Conservation (phyloP, 352 stramenopile genomes). For the Phytophthora aleatoria region DNA sequence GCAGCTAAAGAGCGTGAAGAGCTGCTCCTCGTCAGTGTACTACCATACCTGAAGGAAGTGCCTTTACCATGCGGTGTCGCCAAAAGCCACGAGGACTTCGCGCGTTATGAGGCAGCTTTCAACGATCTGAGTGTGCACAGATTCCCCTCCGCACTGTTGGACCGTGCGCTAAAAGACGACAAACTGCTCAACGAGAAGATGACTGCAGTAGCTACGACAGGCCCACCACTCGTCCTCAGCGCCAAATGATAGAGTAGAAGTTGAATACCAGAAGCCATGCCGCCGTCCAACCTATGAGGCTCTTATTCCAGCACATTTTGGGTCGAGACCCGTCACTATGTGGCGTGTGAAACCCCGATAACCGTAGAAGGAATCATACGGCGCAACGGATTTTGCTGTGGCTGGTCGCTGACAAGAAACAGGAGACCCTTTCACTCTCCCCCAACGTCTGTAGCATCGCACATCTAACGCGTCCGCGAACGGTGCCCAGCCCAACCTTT, state of each 20-base stretch:
- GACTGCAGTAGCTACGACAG: constrained; percentile 16
- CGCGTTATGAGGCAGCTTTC: constrained; percentile 74
- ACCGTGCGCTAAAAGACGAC: constrained; percentile 18
- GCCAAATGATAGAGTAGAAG: background rate
- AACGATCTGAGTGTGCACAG: constrained; percentile 60
- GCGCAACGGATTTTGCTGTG: constrained; percentile 5
- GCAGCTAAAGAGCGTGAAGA: constrained; percentile 40
- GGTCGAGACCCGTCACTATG: constrained; percentile 4
- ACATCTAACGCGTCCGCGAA: constrained; percentile 10
- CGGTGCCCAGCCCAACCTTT: background rate
- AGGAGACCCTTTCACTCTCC: constrained; percentile 10
- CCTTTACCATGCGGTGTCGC: constrained; percentile 43
- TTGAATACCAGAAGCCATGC: background rate
- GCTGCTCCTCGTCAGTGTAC: constrained; percentile 51
- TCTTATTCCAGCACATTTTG: constrained; percentile 19
- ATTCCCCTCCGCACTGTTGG: constrained; percentile 24
- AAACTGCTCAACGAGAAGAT: constrained; percentile 23
- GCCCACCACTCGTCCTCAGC: no score
- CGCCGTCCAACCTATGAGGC: background rate
- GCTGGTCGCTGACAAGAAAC: constrained; percentile 1
- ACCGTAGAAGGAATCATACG: constrained; percentile 31
- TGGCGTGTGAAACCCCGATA: constrained; percentile 42
- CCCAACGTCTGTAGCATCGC: constrained; percentile 28
- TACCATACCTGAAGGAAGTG: constrained; percentile 59
- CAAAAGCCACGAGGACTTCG: constrained; percentile 59